Percentiles rank a stretch among this genome's conserved stretches.
These are phyloP conservation scores for Chaetomium cochliodes DNA, from an alignment of 495 filamentous ascomycete species.

Conservation along the genomic window DNA sequence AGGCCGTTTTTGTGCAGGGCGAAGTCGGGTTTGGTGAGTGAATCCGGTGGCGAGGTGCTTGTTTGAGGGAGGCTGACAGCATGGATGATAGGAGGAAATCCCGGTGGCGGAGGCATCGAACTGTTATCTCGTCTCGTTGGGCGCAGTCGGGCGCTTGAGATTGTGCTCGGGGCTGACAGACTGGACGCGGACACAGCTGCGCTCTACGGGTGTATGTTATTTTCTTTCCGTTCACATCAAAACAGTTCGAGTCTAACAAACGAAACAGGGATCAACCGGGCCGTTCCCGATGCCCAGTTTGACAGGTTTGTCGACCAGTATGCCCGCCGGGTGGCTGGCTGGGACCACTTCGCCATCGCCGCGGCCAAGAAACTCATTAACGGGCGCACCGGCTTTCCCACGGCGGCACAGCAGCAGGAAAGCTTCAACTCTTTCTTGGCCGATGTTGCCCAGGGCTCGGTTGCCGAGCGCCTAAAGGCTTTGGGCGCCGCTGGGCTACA, in stretches of 20 bases:
- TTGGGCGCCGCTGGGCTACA: background rate
- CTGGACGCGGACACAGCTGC: background rate
- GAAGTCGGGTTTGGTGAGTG: background rate
- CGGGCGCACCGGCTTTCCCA: background rate
- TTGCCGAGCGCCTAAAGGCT: background rate
- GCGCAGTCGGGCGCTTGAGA: background rate
- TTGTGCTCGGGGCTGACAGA: background rate
- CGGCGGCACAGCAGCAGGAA: background rate
- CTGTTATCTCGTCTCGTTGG: background rate
- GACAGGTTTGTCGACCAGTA: background rate
- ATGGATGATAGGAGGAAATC: background rate
- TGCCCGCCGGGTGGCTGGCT: background rate
- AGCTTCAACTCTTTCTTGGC: background rate
- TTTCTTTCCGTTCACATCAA: background rate
- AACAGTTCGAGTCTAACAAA: background rate
- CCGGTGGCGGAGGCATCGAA: background rate
- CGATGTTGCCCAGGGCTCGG: background rate
- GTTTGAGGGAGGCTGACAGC: too few species aligned
- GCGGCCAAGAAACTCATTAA: background rate
- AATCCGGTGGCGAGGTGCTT: background rate
- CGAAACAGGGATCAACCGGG: background rate
- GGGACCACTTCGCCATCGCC: background rate
- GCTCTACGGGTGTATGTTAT: background rate
- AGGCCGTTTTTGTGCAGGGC: background rate
- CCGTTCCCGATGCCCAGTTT: background rate